phyloP scores from a whole-genome alignment of 2,329 filamentous ascomycete species.

The Grosmannia penicillata region DNA sequence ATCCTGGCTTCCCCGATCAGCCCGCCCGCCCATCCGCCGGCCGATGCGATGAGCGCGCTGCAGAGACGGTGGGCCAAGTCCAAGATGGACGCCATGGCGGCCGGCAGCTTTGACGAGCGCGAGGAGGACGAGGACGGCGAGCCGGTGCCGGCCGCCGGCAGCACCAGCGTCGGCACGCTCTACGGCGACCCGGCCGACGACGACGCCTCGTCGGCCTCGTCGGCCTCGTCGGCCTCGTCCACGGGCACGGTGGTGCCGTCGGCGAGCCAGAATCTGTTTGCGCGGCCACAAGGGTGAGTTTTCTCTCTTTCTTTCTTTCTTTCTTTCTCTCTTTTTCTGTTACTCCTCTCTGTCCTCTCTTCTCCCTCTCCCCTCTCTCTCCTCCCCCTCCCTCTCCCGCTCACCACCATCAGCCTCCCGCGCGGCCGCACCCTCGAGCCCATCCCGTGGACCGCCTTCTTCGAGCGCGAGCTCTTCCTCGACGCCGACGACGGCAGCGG shows the following conservation, averaged over 20 bases:
- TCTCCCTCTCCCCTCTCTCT: not conserved
- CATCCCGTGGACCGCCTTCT: constrained; percentile 79
- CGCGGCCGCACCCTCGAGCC: constrained; percentile 45
- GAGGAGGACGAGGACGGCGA: constrained; percentile 35
- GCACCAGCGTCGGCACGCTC: constrained; percentile 16
- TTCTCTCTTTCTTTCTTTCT: not conserved
- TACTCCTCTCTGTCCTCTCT: not conserved
- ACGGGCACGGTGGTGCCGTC: constrained; percentile 83
- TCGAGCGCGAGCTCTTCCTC: constrained; percentile 74
- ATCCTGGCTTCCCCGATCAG: constrained; percentile 1
- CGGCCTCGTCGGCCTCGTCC: constrained; percentile 77
- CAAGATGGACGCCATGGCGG: constrained; percentile 9
- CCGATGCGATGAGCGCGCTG: constrained; percentile 17
- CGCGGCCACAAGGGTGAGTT: constrained; percentile 50
- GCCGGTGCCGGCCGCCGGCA: constrained; percentile 11
- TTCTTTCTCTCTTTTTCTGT: not conserved
- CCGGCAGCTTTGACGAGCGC: constrained; percentile 27
- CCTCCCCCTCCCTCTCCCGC: not conserved
- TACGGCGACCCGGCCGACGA: constrained; percentile 35
- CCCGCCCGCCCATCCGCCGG: not conserved
- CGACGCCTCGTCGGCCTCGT: constrained; percentile 42
- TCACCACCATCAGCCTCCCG: constrained; percentile 22
- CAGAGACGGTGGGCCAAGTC: constrained; percentile 19
- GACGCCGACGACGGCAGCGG: constrained; percentile 25
- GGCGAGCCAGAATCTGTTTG: constrained; percentile 57